phyloP scores from a whole-genome alignment of 78 protist genomes.

The Isochrysis galbana region DNA sequence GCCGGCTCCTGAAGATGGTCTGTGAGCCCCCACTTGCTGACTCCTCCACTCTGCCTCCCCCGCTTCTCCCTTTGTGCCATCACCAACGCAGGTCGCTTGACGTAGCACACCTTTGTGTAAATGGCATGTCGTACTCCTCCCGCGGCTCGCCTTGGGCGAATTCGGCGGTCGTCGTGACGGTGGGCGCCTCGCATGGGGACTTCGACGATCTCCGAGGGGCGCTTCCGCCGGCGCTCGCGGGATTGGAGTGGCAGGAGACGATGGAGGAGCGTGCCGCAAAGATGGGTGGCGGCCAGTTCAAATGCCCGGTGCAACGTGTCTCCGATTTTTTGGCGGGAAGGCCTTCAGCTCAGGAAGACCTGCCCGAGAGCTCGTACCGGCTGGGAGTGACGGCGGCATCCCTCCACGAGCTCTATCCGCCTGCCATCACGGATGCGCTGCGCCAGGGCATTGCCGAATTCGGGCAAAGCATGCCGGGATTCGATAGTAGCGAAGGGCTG shows the following conservation, averaged over 20 bases:
- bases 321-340: slow-evolving; percentile 20
- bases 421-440: background rate
- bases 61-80: too few species aligned
- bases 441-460: background rate
- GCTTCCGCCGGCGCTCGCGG: slow-evolving; percentile 9
- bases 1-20: too few species aligned
- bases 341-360: background rate
- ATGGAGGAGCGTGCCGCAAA: slow-evolving; percentile 3
- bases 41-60: too few species aligned
- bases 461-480: background rate
- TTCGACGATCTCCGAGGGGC: background rate
- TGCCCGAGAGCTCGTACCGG: slow-evolving; percentile 34
- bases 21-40: too few species aligned
- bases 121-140: slow-evolving; percentile 26
- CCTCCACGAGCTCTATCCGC: slow-evolving; percentile 17
- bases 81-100: too few species aligned
- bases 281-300: slow-evolving; percentile 14
- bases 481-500: background rate
- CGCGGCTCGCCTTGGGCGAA: slow-evolving; percentile 32
- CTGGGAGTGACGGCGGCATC: background rate
- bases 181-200: background rate
- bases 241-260: slow-evolving; percentile 9
- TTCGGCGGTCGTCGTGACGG: background rate
- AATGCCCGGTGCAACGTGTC: slow-evolving; percentile 29
- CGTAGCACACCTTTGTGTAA: slow-evolving; percentile 25